Base-by-base conservation (phyloP, 352 stramenopile species). In the Phytophthora chlamydospora region DNA sequence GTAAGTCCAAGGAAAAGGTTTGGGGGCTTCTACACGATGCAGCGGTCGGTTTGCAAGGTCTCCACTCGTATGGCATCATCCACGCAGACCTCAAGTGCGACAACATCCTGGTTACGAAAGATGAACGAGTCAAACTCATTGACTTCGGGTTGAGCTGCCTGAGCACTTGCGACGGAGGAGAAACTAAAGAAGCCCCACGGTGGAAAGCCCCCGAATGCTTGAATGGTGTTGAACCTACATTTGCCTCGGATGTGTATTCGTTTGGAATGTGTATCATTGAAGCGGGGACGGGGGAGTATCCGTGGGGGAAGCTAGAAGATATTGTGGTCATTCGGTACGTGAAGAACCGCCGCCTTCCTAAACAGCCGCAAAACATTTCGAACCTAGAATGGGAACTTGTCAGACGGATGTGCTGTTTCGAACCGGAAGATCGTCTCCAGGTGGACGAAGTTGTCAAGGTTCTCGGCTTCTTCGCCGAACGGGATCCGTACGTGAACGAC, bases 61-160 rank as follows among this genome's bases (percentile, higher is more conserved):
- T 73, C 5, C 68, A 73, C 44, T 33, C 27, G 34, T 34, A 50
- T 12, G 46, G 49, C 16, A 35, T 73, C 5, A 42, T 65, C 16
- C 57, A 67, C 21, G 57, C 57, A 16, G 39, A 63, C 49, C 24
- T 76, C 35, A 63, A 63, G 35, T 66, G 68, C 58, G 43, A 64
- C 36, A 63, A 67, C 21, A 24, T 24, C 21, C 21, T 24, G 21
- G 3, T 24, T 3, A 24, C 21, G 21, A 24, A 24, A 24, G 21
- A 24, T 24, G 21, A 3, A 24, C 21, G 3, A 24, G 21, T 3
- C 21, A 1, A 24, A 24, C 21, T 24, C 21, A 24, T 3, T 24
- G 21, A 24, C 21, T 24, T 24, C 3, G 21, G 21, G 21, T 24
- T 24, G 21, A 24, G 21, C 21, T 24, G 21, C 21, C 21, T 24